These are phyloP conservation scores for Aegilops sharonensis DNA, from an alignment of 176 grass and related monocot species.

Conservation along the genomic window DNA sequence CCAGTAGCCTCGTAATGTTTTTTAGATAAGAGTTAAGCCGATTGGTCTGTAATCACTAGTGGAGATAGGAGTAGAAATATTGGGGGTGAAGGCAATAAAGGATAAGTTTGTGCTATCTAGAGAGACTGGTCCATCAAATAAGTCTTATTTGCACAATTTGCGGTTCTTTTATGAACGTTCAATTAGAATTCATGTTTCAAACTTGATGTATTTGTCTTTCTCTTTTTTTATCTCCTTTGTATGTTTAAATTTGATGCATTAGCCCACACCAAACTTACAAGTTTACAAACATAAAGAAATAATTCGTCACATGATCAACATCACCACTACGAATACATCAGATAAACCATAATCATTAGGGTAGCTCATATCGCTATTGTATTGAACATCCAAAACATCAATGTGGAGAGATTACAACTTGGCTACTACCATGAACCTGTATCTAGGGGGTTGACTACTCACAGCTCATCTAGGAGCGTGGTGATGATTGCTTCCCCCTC, in stretches of 20 bases:
- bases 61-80: background rate
- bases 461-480: no score
- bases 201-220: background rate
- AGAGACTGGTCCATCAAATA: background rate
- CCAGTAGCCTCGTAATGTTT: background rate
- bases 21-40: background rate
- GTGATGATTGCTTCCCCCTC: no score
- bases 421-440: no score
- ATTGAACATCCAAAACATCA: no score
- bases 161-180: background rate
- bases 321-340: no score
- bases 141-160: background rate
- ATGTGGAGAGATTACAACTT: no score
- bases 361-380: no score
- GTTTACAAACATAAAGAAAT: background rate
- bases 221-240: background rate
- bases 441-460: no score
- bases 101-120: background rate
- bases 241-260: background rate
- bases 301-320: no score
- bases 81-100: background rate
- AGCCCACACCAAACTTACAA: background rate
- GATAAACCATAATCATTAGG: no score
- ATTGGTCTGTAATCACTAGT: background rate
- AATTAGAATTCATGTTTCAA: background rate